phyloP scores from a whole-genome alignment of 305 asterid genomes.

The Andrographis paniculata region DNA sequence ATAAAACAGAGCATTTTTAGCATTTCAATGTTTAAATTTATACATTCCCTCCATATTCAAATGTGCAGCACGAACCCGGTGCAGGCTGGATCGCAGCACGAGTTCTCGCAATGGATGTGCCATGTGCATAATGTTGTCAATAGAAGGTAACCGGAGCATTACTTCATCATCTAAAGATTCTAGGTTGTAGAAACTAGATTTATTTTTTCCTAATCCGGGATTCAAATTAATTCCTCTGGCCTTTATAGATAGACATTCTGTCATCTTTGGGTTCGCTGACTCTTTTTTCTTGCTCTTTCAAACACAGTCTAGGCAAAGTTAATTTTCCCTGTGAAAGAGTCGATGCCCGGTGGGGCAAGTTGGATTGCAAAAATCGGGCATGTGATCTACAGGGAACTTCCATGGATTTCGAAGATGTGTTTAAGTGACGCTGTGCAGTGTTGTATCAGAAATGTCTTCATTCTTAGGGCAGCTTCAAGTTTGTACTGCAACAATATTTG shows the following conservation, averaged over 20 bases:
- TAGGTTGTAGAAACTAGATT: too few relatives aligned
- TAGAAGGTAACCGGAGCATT: slow-evolving; percentile 61
- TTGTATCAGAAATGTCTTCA: not conserved
- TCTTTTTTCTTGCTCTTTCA: slow-evolving; percentile 10
- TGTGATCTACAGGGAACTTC: slow-evolving; percentile 72
- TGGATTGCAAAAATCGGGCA: slow-evolving; percentile 79
- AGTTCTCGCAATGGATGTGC: slow-evolving; percentile 83
- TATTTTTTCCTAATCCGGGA: too few relatives aligned
- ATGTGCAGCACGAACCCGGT: slow-evolving; percentile 67
- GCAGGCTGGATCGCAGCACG: slow-evolving; percentile 68
- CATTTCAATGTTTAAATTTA: too few relatives aligned
- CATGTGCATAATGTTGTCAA: slow-evolving; percentile 83
- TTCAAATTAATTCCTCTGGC: too few relatives aligned
- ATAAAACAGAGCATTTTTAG: too few relatives aligned
- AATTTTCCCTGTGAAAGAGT: slow-evolving; percentile 78
- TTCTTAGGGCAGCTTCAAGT: not conserved
- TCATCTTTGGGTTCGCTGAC: too few relatives aligned
- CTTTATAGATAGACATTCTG: too few relatives aligned
- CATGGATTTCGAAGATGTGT: slow-evolving; percentile 28
- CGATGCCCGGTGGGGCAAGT: slow-evolving; percentile 96
- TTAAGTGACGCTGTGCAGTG: slow-evolving; percentile 10
- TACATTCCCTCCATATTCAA: not conserved
- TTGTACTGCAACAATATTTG: too few relatives aligned
- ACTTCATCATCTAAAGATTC: too few relatives aligned
- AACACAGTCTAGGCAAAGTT: slow-evolving; percentile 60